These are phyloP conservation scores for Diplosphaera chodatii DNA, from an alignment of 139 green algal species.

Conservation along the genomic window DNA sequence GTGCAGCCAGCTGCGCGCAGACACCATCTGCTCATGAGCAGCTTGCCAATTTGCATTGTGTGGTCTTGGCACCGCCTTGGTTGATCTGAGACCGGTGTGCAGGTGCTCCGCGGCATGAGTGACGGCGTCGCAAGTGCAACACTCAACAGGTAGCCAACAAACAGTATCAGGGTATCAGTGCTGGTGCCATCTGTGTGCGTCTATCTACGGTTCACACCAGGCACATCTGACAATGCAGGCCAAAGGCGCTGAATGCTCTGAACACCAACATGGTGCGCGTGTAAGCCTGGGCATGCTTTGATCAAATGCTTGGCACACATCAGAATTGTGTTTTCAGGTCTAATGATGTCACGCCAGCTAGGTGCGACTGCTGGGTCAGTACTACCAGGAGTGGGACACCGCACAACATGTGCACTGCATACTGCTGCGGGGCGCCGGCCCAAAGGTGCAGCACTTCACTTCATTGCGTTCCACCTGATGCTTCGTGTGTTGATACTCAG, in stretches of 20 bases:
- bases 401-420: constrained; percentile 23
- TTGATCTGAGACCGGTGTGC: not conserved
- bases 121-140: not conserved
- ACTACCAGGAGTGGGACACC: constrained; percentile 25
- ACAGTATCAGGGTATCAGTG: too few species aligned
- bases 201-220: not conserved
- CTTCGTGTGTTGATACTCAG: not conserved
- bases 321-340: not conserved
- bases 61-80: not conserved
- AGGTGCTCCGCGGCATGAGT: not conserved
- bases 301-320: too few species aligned
- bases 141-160: not conserved
- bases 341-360: not conserved
- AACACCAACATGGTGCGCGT: constrained; percentile 62
- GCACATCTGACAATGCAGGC: constrained; percentile 26
- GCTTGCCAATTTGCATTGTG: too few species aligned
- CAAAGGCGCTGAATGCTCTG: constrained; percentile 66
- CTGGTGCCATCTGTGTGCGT: too few species aligned
- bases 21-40: too few species aligned
- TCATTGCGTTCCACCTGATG: not conserved
- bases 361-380: constrained; percentile 7
- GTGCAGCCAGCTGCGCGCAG: too few species aligned
- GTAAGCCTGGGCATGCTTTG: too few species aligned
- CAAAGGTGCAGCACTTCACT: constrained; percentile 36
- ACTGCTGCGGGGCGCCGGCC: constrained; percentile 39